These are phyloP conservation scores for Cladosporium sp. DNA, from an alignment of 2,329 filamentous ascomycete species.

Conservation along the genomic window DNA sequence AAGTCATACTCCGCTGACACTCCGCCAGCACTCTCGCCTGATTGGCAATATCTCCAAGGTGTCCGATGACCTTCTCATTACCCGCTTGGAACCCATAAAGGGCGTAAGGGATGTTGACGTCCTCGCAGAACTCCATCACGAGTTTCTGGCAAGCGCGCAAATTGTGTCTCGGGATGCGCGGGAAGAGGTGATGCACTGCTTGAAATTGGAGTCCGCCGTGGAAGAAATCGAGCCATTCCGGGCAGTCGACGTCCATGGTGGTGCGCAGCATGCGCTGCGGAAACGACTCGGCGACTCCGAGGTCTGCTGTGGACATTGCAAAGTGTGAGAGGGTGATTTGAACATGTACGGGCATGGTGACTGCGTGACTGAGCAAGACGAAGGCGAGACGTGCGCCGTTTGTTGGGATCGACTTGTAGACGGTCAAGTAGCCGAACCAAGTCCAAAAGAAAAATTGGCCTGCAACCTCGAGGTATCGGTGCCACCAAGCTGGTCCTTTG, in stretches of 20 bases:
- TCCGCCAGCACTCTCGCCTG: constrained; percentile 57
- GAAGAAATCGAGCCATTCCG: constrained; percentile 65
- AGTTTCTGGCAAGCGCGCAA: constrained; percentile 55
- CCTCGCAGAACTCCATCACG: constrained; percentile 60
- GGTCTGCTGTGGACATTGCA: constrained; percentile 63
- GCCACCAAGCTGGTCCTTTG: constrained; percentile 62
- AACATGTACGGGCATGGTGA: constrained; percentile 64
- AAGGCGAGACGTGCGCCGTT: constrained; percentile 56
- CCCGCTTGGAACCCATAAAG: constrained; percentile 59
- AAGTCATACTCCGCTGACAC: constrained; percentile 44
- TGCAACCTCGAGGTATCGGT: constrained; percentile 60
- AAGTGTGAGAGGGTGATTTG: constrained; percentile 70
- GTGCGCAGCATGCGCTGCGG: constrained; percentile 65
- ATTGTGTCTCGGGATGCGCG: constrained; percentile 64
- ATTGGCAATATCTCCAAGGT: constrained; percentile 54
- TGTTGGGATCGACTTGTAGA: constrained; percentile 57
- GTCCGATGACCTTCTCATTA: constrained; percentile 53
- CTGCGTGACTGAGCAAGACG: constrained; percentile 59
- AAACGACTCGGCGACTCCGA: constrained; percentile 62
- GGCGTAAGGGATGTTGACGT: constrained; percentile 59
- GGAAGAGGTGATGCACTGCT: constrained; percentile 65
- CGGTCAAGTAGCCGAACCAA: constrained; percentile 61
- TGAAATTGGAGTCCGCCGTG: constrained; percentile 71
- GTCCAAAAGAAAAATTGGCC: constrained; percentile 63
- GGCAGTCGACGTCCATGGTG: constrained; percentile 71